Base-by-base conservation (phyloP, 2,329 filamentous ascomycete species). In the Coniochaeta sp. region DNA sequence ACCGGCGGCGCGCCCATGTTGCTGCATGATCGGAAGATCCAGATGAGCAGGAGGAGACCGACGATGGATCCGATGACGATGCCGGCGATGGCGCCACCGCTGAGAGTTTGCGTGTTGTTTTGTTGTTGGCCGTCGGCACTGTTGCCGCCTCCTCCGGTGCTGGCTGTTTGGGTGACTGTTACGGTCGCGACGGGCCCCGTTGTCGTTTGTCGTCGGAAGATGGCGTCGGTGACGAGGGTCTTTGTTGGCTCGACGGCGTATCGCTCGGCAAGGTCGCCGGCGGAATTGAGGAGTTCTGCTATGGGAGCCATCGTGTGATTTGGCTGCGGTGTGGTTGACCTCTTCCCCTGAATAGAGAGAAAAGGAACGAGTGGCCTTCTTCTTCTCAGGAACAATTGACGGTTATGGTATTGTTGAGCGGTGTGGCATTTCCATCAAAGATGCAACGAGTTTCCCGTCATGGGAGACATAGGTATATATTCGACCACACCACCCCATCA, bases 11-110 rank as follows among this genome's bases (percentile, higher is more conserved):
- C 67, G 8, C 70, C 69, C 32, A 72, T 57, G 56, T 73, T 72
- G 49, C 63, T 57, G 59, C 72, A 76, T 2, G 72, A 75, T 6
- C 69, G 67, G 56, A 77, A 51, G 54, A 78, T 61, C 75, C 75
- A 78, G 31, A 71, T 53, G 3, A 78, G 53, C 0, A 77, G 63
- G 12, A 78, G 62, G 35, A 74, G 57, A n/a, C 74, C 74, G 45
- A 59, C 67, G 49, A 78, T 65, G 22, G 72, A 73, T 18, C 74
- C 75, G 55, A 78, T 70, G 46, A 78, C 72, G 53, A 78, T 78
- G 45, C 75, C 75, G 1, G 74, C 75, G 48, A 79, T 78, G 46
- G 73, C 74, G 45, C 75, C 75, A 48, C 72, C 74, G 38, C 65
- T 70, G 12, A 78, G 65, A 28, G 55, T 46, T 0, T 58, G 24